These are phyloP conservation scores for Colletotrichum sansevieriae DNA, from an alignment of 2,329 filamentous ascomycete species.

Conservation along the genomic window DNA sequence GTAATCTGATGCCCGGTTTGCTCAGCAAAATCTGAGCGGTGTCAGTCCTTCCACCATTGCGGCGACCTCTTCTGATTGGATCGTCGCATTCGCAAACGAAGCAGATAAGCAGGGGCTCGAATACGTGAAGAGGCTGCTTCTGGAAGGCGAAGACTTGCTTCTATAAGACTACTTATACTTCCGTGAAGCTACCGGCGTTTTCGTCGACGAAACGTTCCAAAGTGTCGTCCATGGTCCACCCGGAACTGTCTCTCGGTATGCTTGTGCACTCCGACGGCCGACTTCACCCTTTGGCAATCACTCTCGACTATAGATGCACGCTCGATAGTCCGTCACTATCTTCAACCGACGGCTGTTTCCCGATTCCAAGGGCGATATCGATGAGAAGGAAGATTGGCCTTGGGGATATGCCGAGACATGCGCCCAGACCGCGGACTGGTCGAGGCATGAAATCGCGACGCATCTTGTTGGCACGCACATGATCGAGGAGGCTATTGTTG, in stretches of 20 bases:
- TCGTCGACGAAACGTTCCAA: constrained; percentile 41
- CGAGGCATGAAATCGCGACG: constrained; percentile 59
- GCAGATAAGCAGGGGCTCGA: constrained; percentile 51
- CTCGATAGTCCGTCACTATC: constrained; percentile 54
- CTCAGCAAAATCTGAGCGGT: constrained; percentile 59
- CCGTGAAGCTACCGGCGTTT: constrained; percentile 52
- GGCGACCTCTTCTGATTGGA: constrained; percentile 46
- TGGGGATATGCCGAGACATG: constrained; percentile 67
- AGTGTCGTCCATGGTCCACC: no score
- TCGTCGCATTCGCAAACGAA: constrained; percentile 50
- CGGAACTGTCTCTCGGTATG: no score
- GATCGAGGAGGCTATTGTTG: constrained; percentile 52
- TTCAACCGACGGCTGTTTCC: constrained; percentile 57
- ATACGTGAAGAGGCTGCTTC: constrained; percentile 49
- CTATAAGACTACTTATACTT: constrained; percentile 60
- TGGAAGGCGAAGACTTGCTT: constrained; percentile 51
- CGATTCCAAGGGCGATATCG: constrained; percentile 43
- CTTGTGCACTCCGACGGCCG: no score
- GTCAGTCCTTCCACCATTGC: constrained; percentile 60
- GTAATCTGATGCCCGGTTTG: constrained; percentile 53
- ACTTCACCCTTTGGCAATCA: constrained; percentile 45
- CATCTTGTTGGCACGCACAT: constrained; percentile 61
- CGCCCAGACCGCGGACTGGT: constrained; percentile 62
- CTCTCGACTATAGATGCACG: constrained; percentile 61
- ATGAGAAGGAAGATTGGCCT: constrained; percentile 60